Evolutionary conservation across 2,329 filamentous ascomycete genomes (phyloP), one percentile per base, ranked within the genome.

Genomic region (Fusarium cyanostomum): DNA sequence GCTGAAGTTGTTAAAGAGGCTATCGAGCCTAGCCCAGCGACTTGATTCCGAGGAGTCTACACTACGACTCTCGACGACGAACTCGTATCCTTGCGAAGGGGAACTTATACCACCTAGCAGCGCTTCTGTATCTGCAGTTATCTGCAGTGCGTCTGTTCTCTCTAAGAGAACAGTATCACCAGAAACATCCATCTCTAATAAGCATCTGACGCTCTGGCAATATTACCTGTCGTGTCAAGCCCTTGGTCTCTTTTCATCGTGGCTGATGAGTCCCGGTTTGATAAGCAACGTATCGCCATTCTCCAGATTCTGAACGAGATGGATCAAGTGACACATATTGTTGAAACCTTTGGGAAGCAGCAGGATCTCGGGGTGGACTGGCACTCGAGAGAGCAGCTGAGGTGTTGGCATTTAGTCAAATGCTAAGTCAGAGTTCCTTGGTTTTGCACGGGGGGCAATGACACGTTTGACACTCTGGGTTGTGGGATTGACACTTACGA

Each of bases 71-170:
- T 18, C 11, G 2, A 28, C 9, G 28, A 18, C 46, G 30, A 2
- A 31, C 16, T 7, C 42, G 16, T 3, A 41, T 34, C 12, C 7
- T 60, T n/a, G 73, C 75, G 31, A 83, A 80, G 7, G 80, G 81
- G 7, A 79, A 82, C 66, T 74, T 82, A n/a, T 83, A 83, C 56
- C 77, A 80, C 5, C 73, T 82, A n/a, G 80, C 79, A 1, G 73
- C 80, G 2, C 74, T 79, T 33, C 73, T 82, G 1, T 83, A 82
- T 52, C 74, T 79, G 5, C 74, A 77, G 41, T 71, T 83, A 82
- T 52, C 74, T 79, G 5, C 74, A 77, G 41, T 71, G 72, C 15
- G 59, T 71, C 54, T 39, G 64, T 64, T 52, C 61, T 9, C 18
- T 42, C 2, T 49, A 49, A 18, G 46, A 33, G 2, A 48, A 61